These are phyloP conservation scores for Pterocarpus macrocarpus DNA, from an alignment of 306 rosid genomes.

Conservation along the genomic window DNA sequence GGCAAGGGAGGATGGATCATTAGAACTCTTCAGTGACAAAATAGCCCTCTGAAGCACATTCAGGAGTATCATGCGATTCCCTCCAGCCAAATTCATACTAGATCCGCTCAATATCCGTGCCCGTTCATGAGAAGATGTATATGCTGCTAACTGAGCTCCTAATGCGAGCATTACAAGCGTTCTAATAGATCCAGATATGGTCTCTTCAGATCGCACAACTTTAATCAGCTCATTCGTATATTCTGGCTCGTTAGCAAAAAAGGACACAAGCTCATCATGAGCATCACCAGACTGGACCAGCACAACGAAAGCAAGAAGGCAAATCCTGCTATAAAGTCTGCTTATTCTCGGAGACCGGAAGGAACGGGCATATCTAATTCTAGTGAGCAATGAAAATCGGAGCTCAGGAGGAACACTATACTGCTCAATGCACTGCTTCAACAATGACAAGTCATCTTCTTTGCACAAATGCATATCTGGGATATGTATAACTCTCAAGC, in stretches of 20 bases:
- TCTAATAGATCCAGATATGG: conserved; percentile 87
- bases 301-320: conserved; percentile 94
- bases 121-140: conserved; percentile 95
- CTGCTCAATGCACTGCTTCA: conserved; percentile 84
- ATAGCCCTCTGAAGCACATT: conserved; percentile 99
- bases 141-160: conserved; percentile 98
- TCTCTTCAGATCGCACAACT: conserved; percentile 88
- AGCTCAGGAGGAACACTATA: conserved; percentile 78
- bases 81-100: conserved; percentile 92
- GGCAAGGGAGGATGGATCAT: conserved; percentile 89
- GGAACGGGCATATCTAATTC: conserved; percentile 97
- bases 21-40: conserved; percentile 79
- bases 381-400: conserved; percentile 86
- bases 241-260: conserved; percentile 99
- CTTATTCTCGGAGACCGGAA: conserved; percentile 91
- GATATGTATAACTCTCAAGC: conserved; percentile 75
- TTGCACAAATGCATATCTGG: conserved; percentile 86
- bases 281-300: conserved; percentile 97
- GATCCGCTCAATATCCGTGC: conserved; percentile 95
- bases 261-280: conserved; percentile 93
- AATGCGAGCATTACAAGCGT: conserved; percentile 98
- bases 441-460: conserved; percentile 82
- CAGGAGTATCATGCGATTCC: conserved; percentile 93
- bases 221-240: conserved; percentile 93
- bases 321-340: conserved; percentile 89